Conservation (phyloP, 108 stramenopile species). For the Epithemia pelagica region DNA sequence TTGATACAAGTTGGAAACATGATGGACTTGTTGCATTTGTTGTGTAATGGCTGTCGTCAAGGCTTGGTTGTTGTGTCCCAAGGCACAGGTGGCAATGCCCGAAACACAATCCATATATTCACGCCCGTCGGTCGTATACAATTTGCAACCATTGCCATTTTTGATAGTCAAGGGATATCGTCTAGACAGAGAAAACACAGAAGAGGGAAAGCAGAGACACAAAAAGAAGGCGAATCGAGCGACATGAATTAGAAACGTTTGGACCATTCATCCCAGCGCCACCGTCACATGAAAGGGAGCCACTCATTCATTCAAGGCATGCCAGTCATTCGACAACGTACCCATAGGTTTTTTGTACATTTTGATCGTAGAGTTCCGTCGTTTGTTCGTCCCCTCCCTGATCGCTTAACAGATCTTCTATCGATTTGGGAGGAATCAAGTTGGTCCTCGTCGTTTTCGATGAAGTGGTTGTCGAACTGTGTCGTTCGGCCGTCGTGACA, state of each 20-base stretch:
- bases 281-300: background rate
- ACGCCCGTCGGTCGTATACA: slow-evolving; percentile 77
- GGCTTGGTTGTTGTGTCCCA: slow-evolving; percentile 86
- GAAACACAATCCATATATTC: slow-evolving; percentile 92
- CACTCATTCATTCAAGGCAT: too few relatives aligned
- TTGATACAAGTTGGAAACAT: slow-evolving; percentile 92
- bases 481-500: too few relatives aligned
- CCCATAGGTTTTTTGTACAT: slow-evolving; percentile 84
- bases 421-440: slow-evolving; percentile 13
- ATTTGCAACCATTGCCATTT: slow-evolving; percentile 69
- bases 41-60: slow-evolving; percentile 68
- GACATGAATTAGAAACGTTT: background rate
- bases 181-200: slow-evolving; percentile 16
- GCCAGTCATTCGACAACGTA: too few relatives aligned
- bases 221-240: background rate
- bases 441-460: background rate
- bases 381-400: too few relatives aligned
- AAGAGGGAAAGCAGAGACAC: background rate
- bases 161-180: slow-evolving; percentile 80
- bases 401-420: slow-evolving; percentile 7
- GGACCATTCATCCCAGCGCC: background rate
- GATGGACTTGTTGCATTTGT: slow-evolving; percentile 87
- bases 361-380: slow-evolving; percentile 40
- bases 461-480: too few relatives aligned
- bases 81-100: slow-evolving; percentile 93